Conservation (phyloP, 2,329 filamentous ascomycete species). For the Claviceps pazoutovae region DNA sequence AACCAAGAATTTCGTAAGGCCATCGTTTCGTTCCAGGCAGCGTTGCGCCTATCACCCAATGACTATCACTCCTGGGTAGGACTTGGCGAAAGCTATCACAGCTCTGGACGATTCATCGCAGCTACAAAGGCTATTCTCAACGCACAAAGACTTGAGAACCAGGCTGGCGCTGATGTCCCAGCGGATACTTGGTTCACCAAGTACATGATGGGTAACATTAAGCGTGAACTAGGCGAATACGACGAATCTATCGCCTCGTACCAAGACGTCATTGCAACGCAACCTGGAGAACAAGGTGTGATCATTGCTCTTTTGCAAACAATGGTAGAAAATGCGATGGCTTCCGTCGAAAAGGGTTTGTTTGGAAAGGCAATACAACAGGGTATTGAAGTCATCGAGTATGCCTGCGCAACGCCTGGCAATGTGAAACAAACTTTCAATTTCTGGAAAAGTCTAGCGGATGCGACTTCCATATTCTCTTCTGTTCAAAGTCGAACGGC, state of each 20-base stretch:
- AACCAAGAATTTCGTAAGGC: constrained; percentile 82
- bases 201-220: constrained; percentile 93
- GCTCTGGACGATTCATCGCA: constrained; percentile 85
- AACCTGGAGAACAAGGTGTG: constrained; percentile 70
- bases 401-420: constrained; percentile 48
- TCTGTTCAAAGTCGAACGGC: constrained; percentile 54
- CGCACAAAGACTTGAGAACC: constrained; percentile 61
- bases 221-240: constrained; percentile 80
- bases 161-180: constrained; percentile 31
- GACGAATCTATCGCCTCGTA: constrained; percentile 72
- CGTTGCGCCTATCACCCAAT: constrained; percentile 65
- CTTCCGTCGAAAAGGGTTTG: constrained; percentile 65
- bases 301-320: constrained; percentile 80
- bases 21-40: constrained; percentile 83
- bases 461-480: constrained; percentile 75
- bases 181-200: constrained; percentile 86
- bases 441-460: constrained; percentile 84
- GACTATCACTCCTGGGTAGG: constrained; percentile 97
- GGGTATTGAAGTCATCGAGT: constrained; percentile 53
- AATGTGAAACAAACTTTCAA: constrained; percentile 66
- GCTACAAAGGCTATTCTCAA: constrained; percentile 82
- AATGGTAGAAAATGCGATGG: constrained; percentile 66
- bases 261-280: constrained; percentile 52
- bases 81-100: constrained; percentile 93
- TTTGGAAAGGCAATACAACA: constrained; percentile 71